These are phyloP conservation scores for Xylaria sp. DNA, from an alignment of 2,329 filamentous ascomycete species.

Conservation along the genomic window DNA sequence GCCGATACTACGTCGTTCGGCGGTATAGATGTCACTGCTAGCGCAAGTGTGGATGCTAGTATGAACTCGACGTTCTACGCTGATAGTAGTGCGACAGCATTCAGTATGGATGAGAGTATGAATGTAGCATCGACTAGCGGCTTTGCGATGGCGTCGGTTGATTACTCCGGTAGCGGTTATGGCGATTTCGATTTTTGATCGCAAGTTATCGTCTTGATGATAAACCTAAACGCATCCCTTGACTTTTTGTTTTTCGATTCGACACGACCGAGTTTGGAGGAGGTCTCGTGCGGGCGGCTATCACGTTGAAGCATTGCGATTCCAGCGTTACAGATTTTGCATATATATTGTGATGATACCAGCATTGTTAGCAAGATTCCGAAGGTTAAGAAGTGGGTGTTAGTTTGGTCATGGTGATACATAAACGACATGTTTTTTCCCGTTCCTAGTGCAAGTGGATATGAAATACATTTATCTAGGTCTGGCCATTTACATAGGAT, in stretches of 20 bases:
- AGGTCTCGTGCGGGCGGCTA: neutral
- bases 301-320: neutral
- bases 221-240: neutral
- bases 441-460: neutral
- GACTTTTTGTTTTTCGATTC: neutral
- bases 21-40: slow-evolving; percentile 20
- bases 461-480: neutral
- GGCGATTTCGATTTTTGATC: slow-evolving; percentile 21
- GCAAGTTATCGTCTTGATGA: neutral
- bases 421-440: no score
- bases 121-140: slow-evolving; percentile 24
- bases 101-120: slow-evolving; percentile 29
- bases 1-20: slow-evolving; percentile 7
- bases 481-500: neutral
- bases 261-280: neutral
- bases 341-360: neutral
- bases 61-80: slow-evolving; percentile 8
- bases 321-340: neutral
- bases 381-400: neutral
- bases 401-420: neutral
- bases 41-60: slow-evolving; percentile 12
- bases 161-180: slow-evolving; percentile 39
- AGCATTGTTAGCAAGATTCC: neutral
- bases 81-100: slow-evolving; percentile 5
- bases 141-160: slow-evolving; percentile 17